Evolutionary conservation across 805 yeast genomes (phyloP).

Genomic region (Pichia thaimueangensis): DNA sequence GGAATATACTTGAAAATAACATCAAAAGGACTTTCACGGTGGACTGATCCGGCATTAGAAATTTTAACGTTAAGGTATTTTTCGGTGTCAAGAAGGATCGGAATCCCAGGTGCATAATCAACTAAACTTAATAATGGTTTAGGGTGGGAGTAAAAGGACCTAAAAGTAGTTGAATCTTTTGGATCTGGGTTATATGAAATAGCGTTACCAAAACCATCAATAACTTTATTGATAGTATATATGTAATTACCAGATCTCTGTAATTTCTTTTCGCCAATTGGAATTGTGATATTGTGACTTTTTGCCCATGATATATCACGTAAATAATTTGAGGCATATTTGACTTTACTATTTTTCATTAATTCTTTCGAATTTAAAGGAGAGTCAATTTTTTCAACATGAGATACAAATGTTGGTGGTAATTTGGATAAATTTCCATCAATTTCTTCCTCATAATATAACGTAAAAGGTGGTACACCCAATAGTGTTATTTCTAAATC

Average conservation of each 20-base stretch:
- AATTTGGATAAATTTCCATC: constrained; percentile 26
- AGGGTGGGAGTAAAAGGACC: constrained; percentile 47
- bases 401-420: constrained; percentile 37
- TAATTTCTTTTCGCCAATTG: constrained; percentile 23
- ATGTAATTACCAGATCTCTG: constrained; percentile 44
- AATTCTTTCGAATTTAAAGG: constrained; percentile 37
- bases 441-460: constrained; percentile 46
- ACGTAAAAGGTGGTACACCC: constrained; percentile 76
- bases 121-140: constrained; percentile 45
- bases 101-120: constrained; percentile 28
- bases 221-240: constrained; percentile 51
- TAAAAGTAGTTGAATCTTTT: constrained; percentile 32
- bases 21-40: constrained; percentile 43
- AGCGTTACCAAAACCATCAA: constrained; percentile 62
- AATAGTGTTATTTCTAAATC: constrained; percentile 42
- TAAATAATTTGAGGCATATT: constrained; percentile 25
- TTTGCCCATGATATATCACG: constrained; percentile 34
- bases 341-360: constrained; percentile 22
- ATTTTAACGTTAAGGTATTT: constrained; percentile 29
- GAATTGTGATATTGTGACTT: constrained; percentile 22
- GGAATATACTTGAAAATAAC: constrained; percentile 31
- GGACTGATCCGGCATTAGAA: constrained; percentile 19
- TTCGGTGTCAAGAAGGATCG: constrained; percentile 27
- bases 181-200: constrained; percentile 37
- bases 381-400: constrained; percentile 36